Evolutionary conservation across 495 filamentous ascomycete species (phyloP).

Genomic region (Aspergillus ellipticus): DNA sequence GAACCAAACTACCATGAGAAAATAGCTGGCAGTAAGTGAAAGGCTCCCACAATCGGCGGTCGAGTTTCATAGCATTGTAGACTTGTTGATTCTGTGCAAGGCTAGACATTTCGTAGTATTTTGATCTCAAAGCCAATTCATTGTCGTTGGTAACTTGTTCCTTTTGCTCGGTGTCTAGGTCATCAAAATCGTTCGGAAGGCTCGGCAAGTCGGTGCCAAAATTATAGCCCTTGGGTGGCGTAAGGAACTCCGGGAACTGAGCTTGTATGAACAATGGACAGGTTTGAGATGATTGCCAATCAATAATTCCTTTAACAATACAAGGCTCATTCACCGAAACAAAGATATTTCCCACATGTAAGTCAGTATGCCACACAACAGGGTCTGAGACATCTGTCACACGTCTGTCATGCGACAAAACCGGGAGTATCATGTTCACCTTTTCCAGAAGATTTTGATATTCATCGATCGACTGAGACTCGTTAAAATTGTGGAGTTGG

Average conservation of each 20-base stretch:
- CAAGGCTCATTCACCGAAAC: slow-evolving; percentile 17
- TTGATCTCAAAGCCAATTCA: slow-evolving; percentile 14
- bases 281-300: slow-evolving; percentile 22
- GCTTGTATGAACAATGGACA: slow-evolving; percentile 24
- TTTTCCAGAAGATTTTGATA: slow-evolving; percentile 14
- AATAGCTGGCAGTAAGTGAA: slow-evolving; percentile 18
- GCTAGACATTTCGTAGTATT: slow-evolving; percentile 20
- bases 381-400: slow-evolving; percentile 6
- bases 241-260: slow-evolving; percentile 20
- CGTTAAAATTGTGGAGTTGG: slow-evolving; percentile 11
- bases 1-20: slow-evolving; percentile 15
- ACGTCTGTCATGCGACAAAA: slow-evolving; percentile 10
- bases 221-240: slow-evolving; percentile 17
- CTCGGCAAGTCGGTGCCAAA: slow-evolving; percentile 12
- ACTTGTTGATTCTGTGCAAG: slow-evolving; percentile 14
- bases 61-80: slow-evolving; percentile 19
- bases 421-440: slow-evolving; percentile 3
- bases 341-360: slow-evolving; percentile 27
- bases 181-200: slow-evolving; percentile 18
- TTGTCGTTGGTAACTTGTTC: slow-evolving; percentile 11
- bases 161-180: slow-evolving; percentile 13
- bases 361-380: slow-evolving; percentile 24
- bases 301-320: slow-evolving; percentile 21
- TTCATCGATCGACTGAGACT: slow-evolving; percentile 14
- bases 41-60: slow-evolving; percentile 18